Conservation (phyloP, 805 yeast species). For the Suhomyces sp. region DNA sequence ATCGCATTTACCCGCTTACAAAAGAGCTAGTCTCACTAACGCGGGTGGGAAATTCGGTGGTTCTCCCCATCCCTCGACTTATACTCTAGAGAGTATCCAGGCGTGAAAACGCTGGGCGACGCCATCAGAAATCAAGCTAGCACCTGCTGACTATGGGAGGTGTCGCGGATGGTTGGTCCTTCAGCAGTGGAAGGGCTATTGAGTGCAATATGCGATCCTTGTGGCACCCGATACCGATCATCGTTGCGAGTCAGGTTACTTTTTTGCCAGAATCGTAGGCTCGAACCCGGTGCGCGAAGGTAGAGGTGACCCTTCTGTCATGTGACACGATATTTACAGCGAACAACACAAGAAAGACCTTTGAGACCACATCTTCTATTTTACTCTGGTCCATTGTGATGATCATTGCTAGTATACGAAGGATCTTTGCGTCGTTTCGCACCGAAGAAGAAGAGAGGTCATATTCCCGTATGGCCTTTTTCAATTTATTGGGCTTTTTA, state of each 20-base stretch:
- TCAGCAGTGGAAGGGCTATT: slow-evolving; percentile 39
- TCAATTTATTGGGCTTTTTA: slow-evolving; percentile 73
- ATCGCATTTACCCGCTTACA: slow-evolving; percentile 48
- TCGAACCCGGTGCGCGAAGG: slow-evolving; percentile 1
- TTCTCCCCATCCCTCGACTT: slow-evolving; percentile 44
- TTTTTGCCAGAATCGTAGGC: slow-evolving; percentile 4
- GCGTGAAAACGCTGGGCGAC: slow-evolving; percentile 58
- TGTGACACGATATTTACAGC: too few relatives aligned
- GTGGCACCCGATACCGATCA: slow-evolving; percentile 64
- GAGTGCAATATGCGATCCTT: slow-evolving; percentile 61
- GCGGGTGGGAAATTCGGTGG: slow-evolving; percentile 69
- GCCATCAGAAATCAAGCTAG: slow-evolving; percentile 51
- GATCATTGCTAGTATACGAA: slow-evolving; percentile 72
- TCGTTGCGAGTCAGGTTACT: slow-evolving; percentile 44
- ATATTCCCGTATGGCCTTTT: slow-evolving; percentile 74
- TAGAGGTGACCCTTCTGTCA: too few relatives aligned
- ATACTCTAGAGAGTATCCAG: slow-evolving; percentile 56
- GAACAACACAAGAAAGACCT: too few relatives aligned
- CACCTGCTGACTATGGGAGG: slow-evolving; percentile 43
- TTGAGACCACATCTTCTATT: too few relatives aligned
- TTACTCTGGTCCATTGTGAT: too few relatives aligned
- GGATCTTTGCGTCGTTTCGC: slow-evolving; percentile 77
- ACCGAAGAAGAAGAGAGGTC: slow-evolving; percentile 82
- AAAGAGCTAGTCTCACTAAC: slow-evolving; percentile 18
- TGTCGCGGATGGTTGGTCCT: slow-evolving; percentile 55